Conservation (phyloP, 352 stramenopile species). For the Phytophthora palmivora region DNA sequence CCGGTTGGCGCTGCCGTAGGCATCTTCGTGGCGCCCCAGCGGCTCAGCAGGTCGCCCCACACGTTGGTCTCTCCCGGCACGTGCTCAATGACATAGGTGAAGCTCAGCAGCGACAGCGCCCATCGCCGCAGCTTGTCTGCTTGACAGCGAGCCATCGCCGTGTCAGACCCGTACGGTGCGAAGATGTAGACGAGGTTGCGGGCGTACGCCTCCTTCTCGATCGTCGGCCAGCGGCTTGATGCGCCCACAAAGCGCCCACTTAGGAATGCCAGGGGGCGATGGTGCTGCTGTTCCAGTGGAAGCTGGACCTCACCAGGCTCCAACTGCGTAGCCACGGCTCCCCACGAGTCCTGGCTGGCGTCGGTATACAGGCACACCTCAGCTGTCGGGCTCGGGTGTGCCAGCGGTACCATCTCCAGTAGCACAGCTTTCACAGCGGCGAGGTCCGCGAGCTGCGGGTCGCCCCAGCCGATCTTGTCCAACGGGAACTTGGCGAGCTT, state of each 20-base stretch:
- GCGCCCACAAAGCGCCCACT: conserved; percentile 9
- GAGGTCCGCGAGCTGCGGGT: conserved; percentile 1
- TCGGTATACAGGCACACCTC: conserved; percentile 6
- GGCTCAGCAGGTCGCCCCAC: conserved; percentile 10
- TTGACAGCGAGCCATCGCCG: conserved; percentile 6
- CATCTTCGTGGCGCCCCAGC: conserved; percentile 3
- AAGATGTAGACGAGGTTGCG: conserved; percentile 31
- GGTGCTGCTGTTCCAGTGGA: neutral
- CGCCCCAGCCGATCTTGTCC: conserved; percentile 13
- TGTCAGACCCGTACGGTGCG: neutral
- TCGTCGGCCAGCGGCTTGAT: conserved; percentile 5
- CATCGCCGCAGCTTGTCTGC: conserved; percentile 23
- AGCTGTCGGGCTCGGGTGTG: neutral
- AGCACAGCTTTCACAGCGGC: too few species aligned
- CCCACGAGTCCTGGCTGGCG: conserved; percentile 3
- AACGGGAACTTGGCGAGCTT: conserved; percentile 17
- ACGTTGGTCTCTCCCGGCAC: conserved; percentile 5
- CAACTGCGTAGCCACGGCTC: neutral
- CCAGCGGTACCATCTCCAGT: neutral
- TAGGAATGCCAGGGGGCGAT: conserved; percentile 1
- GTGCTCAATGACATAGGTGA: conserved; percentile 27
- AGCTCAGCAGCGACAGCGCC: conserved; percentile 8
- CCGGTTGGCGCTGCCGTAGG: too few species aligned
- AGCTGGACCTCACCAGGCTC: neutral
- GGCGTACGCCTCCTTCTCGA: conserved; percentile 22